Evolutionary conservation across 2,329 filamentous ascomycete genomes (phyloP), one percentile per base, ranked within the genome.

Genomic region (Westerdykella ornata): DNA sequence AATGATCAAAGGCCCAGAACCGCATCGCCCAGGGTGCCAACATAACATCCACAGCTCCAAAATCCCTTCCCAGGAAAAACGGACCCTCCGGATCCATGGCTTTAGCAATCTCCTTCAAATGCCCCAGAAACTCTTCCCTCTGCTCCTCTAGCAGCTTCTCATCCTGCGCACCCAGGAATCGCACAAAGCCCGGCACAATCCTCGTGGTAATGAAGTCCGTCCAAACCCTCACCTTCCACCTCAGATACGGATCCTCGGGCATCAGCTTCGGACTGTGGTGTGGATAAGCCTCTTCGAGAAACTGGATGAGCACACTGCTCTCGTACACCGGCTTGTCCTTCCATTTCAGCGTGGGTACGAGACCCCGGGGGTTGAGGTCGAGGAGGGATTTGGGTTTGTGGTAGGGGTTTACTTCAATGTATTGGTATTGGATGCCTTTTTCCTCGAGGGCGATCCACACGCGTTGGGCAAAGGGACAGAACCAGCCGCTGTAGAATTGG

Each of bases 401-500:
- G 69, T 88, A 88, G 0, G 85, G 85, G 62, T 88, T 88, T 44
- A 88, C 81, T 51, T 63, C 55, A 35, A 63, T 72, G 61, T 86
- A 87, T 66, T 88, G 80, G 60, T 89, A 82, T 13, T 78, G 76
- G 20, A 88, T 82, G 2, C 72, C 66, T 62, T 89, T 88, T 60
- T 88, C 84, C 54, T 81, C 75, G 9, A 89, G 73, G 1, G 81
- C 77, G 46, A 87, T 80, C 81, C 84, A 88, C 12, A 75, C 73
- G 14, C 84, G 75, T 67, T 88, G 84, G 4, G 87, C 70, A 51
- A 73, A 74, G 40, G 76, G 75, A 54, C 75, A 90, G 71, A 87
- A 88, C 83, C 83, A 88, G 48, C 80, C 81, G 12, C 78, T 78
- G 63, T 86, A 88, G 11, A 88, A 71, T 60, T 83, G 84, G 22